A percentile compares a stretch with the other conserved stretches of the same genome.
phyloP scores from a whole-genome alignment of 768 basidiomycete genomes.

The Boletus rubescentipes region DNA sequence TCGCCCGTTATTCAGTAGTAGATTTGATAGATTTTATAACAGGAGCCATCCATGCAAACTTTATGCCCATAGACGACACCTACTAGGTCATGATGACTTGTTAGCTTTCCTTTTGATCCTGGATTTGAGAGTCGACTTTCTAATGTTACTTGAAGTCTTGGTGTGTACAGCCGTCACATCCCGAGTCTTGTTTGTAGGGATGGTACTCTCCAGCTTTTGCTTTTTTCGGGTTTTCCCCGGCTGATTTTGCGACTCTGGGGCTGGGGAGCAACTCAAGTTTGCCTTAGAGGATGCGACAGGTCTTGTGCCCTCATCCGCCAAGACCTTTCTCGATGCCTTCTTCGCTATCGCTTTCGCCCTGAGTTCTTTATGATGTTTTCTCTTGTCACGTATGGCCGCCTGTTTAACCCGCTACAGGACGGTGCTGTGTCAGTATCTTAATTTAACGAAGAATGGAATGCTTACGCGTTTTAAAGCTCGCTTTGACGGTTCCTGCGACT shows the following conservation, averaged over 20 bases:
- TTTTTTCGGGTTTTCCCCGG: slow-evolving; percentile 15
- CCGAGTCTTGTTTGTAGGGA: not conserved
- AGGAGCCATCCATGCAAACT: slow-evolving; percentile 9
- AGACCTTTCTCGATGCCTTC: slow-evolving; percentile 13
- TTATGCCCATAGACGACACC: not conserved
- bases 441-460: not conserved
- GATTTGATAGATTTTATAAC: slow-evolving; percentile 3
- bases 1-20: not conserved
- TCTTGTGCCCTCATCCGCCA: not conserved
- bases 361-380: slow-evolving; percentile 47
- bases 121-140: slow-evolving; percentile 2
- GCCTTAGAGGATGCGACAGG: not conserved
- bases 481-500: slow-evolving; percentile 44
- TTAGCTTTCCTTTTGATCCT: slow-evolving; percentile 1
- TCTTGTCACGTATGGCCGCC: slow-evolving; percentile 44
- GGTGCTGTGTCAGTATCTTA: not conserved
- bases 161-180: not conserved
- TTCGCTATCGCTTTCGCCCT: slow-evolving; percentile 43
- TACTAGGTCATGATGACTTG: slow-evolving; percentile 5
- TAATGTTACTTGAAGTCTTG: not conserved
- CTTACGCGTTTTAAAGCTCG: slow-evolving; percentile 63
- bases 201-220: slow-evolving; percentile 10
- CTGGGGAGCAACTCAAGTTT: not conserved
- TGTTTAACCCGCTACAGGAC: slow-evolving; percentile 46
- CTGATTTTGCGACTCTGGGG: not conserved